phyloP scores from a whole-genome alignment of 139 green algal species.

The Monoraphidium neglectum region DNA sequence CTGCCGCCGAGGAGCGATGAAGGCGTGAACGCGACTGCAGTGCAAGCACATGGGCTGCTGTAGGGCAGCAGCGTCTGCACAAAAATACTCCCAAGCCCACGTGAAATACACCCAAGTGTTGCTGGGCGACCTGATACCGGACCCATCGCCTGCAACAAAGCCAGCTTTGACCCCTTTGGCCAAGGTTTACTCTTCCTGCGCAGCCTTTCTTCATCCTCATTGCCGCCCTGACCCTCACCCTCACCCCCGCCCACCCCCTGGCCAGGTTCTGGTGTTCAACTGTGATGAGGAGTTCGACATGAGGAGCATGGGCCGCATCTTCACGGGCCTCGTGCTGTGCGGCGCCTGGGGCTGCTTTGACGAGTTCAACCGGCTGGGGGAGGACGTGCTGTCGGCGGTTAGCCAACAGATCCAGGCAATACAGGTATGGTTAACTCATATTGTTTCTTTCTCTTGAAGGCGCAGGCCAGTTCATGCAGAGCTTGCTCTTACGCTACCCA shows the following conservation, averaged over 20 bases:
- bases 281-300: constrained; percentile 89
- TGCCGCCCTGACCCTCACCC: not conserved
- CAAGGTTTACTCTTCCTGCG: too few relatives aligned
- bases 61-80: not conserved
- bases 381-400: constrained; percentile 81
- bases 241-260: not conserved
- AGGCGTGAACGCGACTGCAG: not conserved
- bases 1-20: not conserved
- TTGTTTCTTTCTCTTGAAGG: too few relatives aligned
- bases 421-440: constrained; percentile 52
- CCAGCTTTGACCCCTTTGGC: too few relatives aligned
- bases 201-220: not conserved
- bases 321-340: constrained; percentile 78
- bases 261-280: constrained; percentile 87
- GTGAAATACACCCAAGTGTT: too few relatives aligned
- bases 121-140: too few relatives aligned
- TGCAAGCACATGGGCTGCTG: not conserved
- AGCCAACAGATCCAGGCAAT: constrained; percentile 85
- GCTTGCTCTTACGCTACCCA: too few relatives aligned
- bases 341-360: constrained; percentile 91
- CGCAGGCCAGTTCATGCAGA: too few relatives aligned
- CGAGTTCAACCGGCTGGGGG: constrained; percentile 87
- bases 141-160: too few relatives aligned
- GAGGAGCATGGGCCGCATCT: constrained; percentile 79
- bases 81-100: too few relatives aligned